These are phyloP conservation scores for Abrus precatorius DNA, from an alignment of 306 rosid species.

Conservation along the genomic window DNA sequence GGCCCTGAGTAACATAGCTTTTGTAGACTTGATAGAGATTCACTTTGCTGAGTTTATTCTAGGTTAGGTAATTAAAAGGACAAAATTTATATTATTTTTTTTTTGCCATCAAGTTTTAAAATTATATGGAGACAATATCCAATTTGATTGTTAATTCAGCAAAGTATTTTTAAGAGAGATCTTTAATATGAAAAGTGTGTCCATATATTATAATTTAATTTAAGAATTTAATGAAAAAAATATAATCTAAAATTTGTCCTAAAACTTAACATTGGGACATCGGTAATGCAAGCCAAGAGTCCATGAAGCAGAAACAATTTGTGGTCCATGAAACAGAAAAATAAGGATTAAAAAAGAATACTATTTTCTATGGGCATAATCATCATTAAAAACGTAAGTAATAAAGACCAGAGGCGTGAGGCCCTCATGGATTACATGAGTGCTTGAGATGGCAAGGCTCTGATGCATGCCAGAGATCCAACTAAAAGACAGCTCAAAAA, in stretches of 20 bases:
- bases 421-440: conserved; percentile 39
- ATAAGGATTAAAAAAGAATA: no score
- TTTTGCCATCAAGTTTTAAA: not conserved
- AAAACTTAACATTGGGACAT: not conserved
- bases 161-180: not conserved
- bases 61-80: not conserved
- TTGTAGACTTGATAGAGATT: not conserved
- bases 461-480: conserved; percentile 39
- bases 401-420: not conserved
- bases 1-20: not conserved
- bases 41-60: not conserved
- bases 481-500: not conserved
- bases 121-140: not conserved
- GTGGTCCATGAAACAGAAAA: not conserved
- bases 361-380: not conserved
- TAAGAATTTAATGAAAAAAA: no score
- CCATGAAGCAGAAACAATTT: not conserved
- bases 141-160: no score
- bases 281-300: not conserved
- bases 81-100: not conserved
- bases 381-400: not conserved
- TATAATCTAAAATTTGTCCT: not conserved
- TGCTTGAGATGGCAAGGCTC: conserved; percentile 17
- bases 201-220: not conserved
- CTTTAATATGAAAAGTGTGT: no score